phyloP scores from a whole-genome alignment of 2,329 filamentous ascomycete genomes.

The Xylaria multiplex region DNA sequence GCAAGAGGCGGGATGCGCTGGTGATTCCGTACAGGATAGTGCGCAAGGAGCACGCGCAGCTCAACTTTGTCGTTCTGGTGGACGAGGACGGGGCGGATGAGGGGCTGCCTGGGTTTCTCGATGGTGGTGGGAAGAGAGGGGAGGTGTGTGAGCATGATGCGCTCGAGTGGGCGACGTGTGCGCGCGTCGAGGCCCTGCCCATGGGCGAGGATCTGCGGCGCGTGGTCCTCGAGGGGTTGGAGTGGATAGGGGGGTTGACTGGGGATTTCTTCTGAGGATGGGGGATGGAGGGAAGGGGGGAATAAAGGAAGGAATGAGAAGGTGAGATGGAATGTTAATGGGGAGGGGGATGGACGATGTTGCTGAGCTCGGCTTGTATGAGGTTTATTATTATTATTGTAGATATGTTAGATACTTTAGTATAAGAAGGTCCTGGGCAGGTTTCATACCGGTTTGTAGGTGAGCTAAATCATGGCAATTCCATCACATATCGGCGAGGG shows the following conservation, averaged over 20 bases:
- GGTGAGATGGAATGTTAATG: not conserved
- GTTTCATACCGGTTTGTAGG: too few species aligned
- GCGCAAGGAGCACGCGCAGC: constrained; percentile 39
- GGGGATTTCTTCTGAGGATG: constrained; percentile 20
- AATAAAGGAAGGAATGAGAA: not conserved
- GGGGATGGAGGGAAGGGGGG: too few species aligned
- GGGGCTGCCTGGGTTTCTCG: constrained; percentile 37
- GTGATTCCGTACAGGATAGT: constrained; percentile 29
- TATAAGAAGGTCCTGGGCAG: too few species aligned
- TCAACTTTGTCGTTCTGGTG: constrained; percentile 46
- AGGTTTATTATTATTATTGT: too few species aligned
- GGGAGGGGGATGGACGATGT: not conserved
- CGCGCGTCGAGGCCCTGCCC: constrained; percentile 4
- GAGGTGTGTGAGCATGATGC: constrained; percentile 21
- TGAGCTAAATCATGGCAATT: too few species aligned
- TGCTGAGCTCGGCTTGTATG: too few species aligned
- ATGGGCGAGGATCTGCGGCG: constrained; percentile 33
- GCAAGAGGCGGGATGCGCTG: constrained; percentile 15
- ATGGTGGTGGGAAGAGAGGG: not conserved
- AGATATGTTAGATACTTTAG: too few species aligned
- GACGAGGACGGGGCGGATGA: constrained; percentile 40
- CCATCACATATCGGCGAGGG: too few species aligned
- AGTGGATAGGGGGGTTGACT: constrained; percentile 25
- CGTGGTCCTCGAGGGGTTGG: constrained; percentile 26
- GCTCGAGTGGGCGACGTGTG: constrained; percentile 32